Evolutionary conservation across 495 filamentous ascomycete species (phyloP).

Genomic region (Lasiosphaeria miniovina): DNA sequence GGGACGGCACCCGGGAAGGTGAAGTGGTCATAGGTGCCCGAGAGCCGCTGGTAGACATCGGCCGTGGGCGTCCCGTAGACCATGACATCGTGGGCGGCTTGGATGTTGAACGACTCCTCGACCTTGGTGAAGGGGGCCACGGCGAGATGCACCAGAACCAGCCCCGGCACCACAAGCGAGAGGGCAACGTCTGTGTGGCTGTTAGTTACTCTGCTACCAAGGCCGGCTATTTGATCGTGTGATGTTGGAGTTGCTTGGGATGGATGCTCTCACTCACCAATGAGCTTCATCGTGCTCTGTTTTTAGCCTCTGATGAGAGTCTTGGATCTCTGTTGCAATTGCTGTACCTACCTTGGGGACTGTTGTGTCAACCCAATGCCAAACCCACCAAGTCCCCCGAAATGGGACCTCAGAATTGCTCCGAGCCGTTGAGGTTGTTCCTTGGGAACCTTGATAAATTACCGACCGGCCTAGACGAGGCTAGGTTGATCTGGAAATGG

Average conservation of each 20-base stretch:
- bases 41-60: constrained; percentile 49
- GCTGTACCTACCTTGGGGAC: too few species aligned
- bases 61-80: constrained; percentile 68
- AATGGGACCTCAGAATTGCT: too few species aligned
- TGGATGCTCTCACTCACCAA: constrained; percentile 11
- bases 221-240: not conserved
- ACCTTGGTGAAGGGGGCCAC: constrained; percentile 94
- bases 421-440: too few species aligned
- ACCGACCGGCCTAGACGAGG: too few species aligned
- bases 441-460: too few species aligned
- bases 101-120: constrained; percentile 97
- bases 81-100: constrained; percentile 88
- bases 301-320: not conserved
- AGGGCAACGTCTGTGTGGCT: constrained; percentile 47
- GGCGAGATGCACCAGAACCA: constrained; percentile 73
- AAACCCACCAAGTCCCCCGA: too few species aligned
- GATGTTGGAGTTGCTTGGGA: not conserved
- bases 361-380: too few species aligned
- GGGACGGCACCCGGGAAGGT: constrained; percentile 89
- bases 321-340: too few species aligned
- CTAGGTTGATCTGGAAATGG: too few species aligned
- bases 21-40: constrained; percentile 79
- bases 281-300: constrained; percentile 7
- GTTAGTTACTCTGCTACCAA: not conserved
- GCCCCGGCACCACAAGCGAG: constrained; percentile 55